Evolutionary conservation across 2,329 filamentous ascomycete species (phyloP).

Genomic region (Ophiocordyceps unilateralis): DNA sequence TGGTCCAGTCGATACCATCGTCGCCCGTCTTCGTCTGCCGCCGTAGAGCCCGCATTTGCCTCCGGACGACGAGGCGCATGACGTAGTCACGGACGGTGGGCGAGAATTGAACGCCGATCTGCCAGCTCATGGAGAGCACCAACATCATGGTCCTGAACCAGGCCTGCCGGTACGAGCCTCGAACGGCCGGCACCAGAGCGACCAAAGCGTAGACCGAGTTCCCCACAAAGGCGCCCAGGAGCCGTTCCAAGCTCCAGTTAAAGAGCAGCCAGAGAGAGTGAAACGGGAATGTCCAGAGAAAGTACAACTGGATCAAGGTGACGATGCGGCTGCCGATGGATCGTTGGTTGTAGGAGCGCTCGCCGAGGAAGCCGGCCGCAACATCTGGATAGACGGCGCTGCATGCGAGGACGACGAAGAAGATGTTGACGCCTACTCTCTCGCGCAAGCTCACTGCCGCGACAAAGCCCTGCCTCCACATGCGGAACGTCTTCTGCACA

Average conservation of each 20-base stretch:
- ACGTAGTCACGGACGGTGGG: constrained; percentile 4
- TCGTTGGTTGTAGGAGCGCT: constrained; percentile 7
- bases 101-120: constrained; percentile 6
- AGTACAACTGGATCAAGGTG: constrained; percentile 6
- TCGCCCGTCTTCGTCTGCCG: background rate
- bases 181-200: constrained; percentile 5
- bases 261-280: constrained; percentile 6
- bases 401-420: constrained; percentile 6
- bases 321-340: constrained; percentile 7
- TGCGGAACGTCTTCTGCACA: constrained; percentile 4
- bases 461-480: constrained; percentile 6
- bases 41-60: constrained; percentile 4
- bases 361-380: constrained; percentile 6
- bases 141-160: constrained; percentile 8
- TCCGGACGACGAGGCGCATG: constrained; percentile 3
- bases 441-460: constrained; percentile 4
- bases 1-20: constrained; percentile 3
- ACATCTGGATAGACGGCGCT: constrained; percentile 6
- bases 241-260: constrained; percentile 7
- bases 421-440: constrained; percentile 4
- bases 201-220: constrained; percentile 7
- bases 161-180: constrained; percentile 2
- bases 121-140: constrained; percentile 6
- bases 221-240: constrained; percentile 6
- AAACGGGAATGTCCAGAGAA: constrained; percentile 5